Conservation (phyloP, 805 yeast species). For the Pichia gijzeniarum region DNA sequence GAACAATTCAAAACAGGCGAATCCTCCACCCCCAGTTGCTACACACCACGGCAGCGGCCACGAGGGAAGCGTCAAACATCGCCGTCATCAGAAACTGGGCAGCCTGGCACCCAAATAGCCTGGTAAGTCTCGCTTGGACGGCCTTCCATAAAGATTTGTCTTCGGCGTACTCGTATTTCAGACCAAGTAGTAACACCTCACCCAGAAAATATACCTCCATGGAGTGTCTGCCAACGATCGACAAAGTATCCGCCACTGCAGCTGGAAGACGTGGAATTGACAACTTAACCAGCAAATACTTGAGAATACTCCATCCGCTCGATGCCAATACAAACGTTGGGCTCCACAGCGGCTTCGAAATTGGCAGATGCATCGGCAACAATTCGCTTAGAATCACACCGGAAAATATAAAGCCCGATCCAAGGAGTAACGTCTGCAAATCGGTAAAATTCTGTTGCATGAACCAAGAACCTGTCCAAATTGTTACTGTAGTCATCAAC, state of each 20-base stretch:
- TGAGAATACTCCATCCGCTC: conserved; percentile 4
- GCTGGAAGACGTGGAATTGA: conserved; percentile 24
- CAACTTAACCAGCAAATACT: conserved; percentile 9
- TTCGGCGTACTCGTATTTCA: conserved; percentile 5
- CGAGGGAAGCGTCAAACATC: background rate
- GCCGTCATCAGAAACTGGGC: background rate
- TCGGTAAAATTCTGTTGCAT: conserved; percentile 16
- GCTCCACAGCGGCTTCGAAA: conserved; percentile 34
- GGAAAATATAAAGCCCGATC: conserved; percentile 14
- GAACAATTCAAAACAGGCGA: no score
- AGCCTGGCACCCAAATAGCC: background rate
- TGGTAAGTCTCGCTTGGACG: background rate
- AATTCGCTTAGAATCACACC: conserved; percentile 22
- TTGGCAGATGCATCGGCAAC: conserved; percentile 26
- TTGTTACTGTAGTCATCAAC: conserved; percentile 29
- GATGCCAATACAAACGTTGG: conserved; percentile 28
- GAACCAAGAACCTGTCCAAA: conserved; percentile 33
- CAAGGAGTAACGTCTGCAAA: conserved; percentile 18
- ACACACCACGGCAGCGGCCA: no score
- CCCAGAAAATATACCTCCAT: conserved; percentile 27
- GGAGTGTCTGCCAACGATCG: conserved; percentile 25
- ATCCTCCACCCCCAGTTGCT: no score
- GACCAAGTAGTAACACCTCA: conserved; percentile 10
- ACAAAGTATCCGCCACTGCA: conserved; percentile 12
- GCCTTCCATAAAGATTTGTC: conserved; percentile 1